Percentiles rank a stretch among this genome's conserved stretches.
phyloP scores from a whole-genome alignment of 768 basidiomycete genomes.

The Galerina sulciceps region DNA sequence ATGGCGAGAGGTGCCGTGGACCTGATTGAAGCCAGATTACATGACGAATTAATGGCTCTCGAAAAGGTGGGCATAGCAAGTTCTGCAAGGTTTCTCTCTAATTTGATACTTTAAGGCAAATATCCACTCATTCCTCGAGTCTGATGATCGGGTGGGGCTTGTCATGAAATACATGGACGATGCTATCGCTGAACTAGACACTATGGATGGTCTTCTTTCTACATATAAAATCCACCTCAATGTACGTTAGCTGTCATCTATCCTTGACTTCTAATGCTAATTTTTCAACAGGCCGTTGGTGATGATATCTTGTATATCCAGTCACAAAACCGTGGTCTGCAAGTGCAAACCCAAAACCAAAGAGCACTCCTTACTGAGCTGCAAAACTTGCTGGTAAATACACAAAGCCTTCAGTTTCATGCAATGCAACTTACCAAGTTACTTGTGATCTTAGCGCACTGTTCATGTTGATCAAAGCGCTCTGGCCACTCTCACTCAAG shows the following conservation, averaged over 20 bases:
- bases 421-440: background rate
- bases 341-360: constrained; percentile 98
- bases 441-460: constrained; percentile 65
- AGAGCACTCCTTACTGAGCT: constrained; percentile 82
- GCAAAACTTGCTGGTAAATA: constrained; percentile 79
- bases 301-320: constrained; percentile 98
- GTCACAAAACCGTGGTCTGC: constrained; percentile 93
- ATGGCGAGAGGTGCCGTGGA: constrained; percentile 79
- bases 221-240: constrained; percentile 97
- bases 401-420: background rate
- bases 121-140: constrained; percentile 96
- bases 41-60: constrained; percentile 89
- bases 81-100: constrained; percentile 1
- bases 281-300: constrained; percentile 72
- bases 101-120: constrained; percentile 67
- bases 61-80: constrained; percentile 70
- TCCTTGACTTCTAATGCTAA: background rate
- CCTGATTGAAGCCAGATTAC: constrained; percentile 85
- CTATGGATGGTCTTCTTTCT: constrained; percentile 85
- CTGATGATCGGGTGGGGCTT: constrained; percentile 85
- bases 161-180: constrained; percentile 92
- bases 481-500: constrained; percentile 80
- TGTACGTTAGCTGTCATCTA: constrained; percentile 48
- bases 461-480: constrained; percentile 88
- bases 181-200: constrained; percentile 85